Base-by-base conservation (phyloP, 352 stramenopile species). In the Phytopythium aichiense region DNA sequence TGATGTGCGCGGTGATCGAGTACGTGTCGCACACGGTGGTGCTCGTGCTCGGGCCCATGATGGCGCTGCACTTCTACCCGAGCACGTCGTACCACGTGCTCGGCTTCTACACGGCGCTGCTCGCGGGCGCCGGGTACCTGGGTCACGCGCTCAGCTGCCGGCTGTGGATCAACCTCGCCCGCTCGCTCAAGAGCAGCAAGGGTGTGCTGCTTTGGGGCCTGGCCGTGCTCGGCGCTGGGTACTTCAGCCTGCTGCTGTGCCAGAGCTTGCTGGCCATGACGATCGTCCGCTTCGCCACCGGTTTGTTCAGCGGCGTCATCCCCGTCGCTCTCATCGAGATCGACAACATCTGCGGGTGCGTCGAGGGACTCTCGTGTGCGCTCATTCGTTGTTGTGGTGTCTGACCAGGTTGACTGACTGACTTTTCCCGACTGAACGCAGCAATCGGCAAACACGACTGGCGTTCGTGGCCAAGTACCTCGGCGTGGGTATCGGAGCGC, bases 171-270 rank as follows among this genome's bases (percentile, higher is more conserved):
- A 90, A 90, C 58, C 73, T 90, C 50, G 78, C 84, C 31, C 72
- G 77, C 23, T 84, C 82, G 37, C 70, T 91, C 18, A 81, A 88
- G 61, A 91, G 82, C 69, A 86, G 72, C 59, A 91, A 93, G 59
- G 84, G 84, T 25, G 79, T 93, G 11, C 87, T 93, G 63, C 68
- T 93, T n/a, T 93, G 80, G 81, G 84, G 84, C 9, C 60, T 93
- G 30, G 76, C 84, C 7, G 74, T 91, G 52, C 79, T 83, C 16
- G 84, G 81, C 31, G 69, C 77, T 15, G 81, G 84, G 0, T 90
- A 80, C 59, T 89, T 91, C 62, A 89, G 84, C 56, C 56, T 93
- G 48, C 53, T 93, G 40, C 72, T 93, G 42, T 93, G 84, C 58
- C 81, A 91, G 65, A 91, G 76, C 65, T 61, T 93, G 49, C 42